Evolutionary conservation across 1,139 yeast genomes (phyloP), one percentile per base, ranked within the genome.

Genomic region (Suhomyces choctaworum): DNA sequence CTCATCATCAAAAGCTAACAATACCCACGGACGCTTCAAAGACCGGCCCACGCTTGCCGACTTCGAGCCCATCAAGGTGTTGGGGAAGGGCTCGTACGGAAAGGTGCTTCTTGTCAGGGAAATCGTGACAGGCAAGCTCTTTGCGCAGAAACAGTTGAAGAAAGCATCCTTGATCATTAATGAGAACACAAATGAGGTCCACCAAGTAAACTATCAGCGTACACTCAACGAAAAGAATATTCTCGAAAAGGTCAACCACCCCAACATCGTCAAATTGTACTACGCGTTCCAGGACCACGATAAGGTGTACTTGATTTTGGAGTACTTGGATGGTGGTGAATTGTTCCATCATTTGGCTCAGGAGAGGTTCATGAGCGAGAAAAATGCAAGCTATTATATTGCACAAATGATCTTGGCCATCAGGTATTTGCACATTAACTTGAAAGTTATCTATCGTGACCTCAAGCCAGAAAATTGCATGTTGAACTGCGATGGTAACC

Each of bases 321-420:
- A 90, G 55, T 90, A 86, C 53, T 80, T 92, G 17, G 95, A 90
- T 37, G 97, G 97, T 7, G 97, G 97, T 10, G 97, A 90, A 58
- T 62, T 90, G 31, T 90, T 90, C 56, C 88, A 81, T 45, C 96
- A 90, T 60, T 67, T 90, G 48, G 73, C 77, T 0, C 70, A 70
- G 43, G 59, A 55, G 37, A 39, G 53, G 33, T 56, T 48, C 36
- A 51, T 77, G 48, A 81, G 83, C 31, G 97, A 90, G 56, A 78
- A 78, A 32, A 78, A 81, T 31, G 86, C 95, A 0, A 75, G 94
- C 2, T 82, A 81, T 54, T 90, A 90, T 53, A 77, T 87, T 7
- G 96, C 96, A 0, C 96, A 90, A 55, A 84, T 88, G 69, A 75
- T 88, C 4, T 67, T 88, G 36, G 97, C 96, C 0, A 61, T 90